Evolutionary conservation across 768 basidiomycete genomes (phyloP), one percentile per base, ranked within the genome.

Genomic region (Holtermanniella nyarrowii): DNA sequence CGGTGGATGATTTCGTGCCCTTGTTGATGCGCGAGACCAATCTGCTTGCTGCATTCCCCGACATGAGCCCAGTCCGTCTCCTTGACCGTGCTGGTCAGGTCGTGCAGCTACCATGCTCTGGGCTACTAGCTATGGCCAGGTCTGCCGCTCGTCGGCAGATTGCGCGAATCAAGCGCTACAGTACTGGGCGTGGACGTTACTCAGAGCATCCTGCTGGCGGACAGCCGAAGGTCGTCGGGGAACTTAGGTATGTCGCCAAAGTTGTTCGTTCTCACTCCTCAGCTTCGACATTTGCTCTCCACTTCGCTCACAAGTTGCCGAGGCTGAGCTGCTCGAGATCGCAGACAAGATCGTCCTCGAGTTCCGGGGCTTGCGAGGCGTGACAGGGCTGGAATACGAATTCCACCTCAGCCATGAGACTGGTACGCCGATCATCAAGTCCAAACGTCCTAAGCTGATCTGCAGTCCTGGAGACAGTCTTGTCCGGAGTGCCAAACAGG

Each of bases 1-100:
- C 91, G 2, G 80, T 93, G 1, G 82, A 89, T 56, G 83, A 84
- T 71, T 85, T 86, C 59, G 84, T 88, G 0, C 84, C 88, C 0
- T 70, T 91, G n/a, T 75, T 95, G 11, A 80, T 88, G 68, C 90
- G 73, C 1, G 67, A 71, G 12, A 71, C 70, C 3, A 51, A 85
- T 0, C 76, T 80, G 1, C 76, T 79, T 44, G 77, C 42, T 42
- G 53, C 82, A 25, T 73, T 76, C 2, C 79, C 80, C 16, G 80
- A 82, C 26, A 77, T 77, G 40, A 78, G 76, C 5, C 80, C 82
- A 24, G 86, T 84, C 2, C 75, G 81, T 4, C 81, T 88, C 57
- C 78, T 96, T 25, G 90, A 93, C 71, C 75, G 80, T 13, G 51
- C 44, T 20, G 69, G 69, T 10, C 59, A 65, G 26, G 40, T 71